A percentile compares a stretch with the other conserved stretches of the same genome.
Evolutionary conservation across 1,139 yeast genomes (phyloP).

Genomic region (Spencermartinsiella ligniputridi): DNA sequence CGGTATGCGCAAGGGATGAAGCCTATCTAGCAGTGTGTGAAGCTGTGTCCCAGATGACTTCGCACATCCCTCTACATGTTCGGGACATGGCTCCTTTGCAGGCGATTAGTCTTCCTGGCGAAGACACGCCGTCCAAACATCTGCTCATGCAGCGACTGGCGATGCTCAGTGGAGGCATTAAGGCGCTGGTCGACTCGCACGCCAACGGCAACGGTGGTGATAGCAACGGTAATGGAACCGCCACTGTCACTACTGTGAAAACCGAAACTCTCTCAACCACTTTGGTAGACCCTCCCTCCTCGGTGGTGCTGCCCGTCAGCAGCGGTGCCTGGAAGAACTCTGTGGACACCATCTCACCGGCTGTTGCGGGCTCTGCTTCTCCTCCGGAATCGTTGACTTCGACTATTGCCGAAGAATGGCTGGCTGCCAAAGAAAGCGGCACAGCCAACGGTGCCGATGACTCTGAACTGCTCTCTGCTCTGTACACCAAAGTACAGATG

Average conservation of each 20-base stretch:
- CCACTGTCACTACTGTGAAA: neutral
- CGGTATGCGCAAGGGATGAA: conserved; percentile 14
- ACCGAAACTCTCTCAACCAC: neutral
- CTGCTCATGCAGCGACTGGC: conserved; percentile 17
- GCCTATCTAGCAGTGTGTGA: conserved; percentile 21
- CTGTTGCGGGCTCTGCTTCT: neutral
- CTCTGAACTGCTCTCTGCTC: conserved; percentile 8
- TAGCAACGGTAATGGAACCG: neutral
- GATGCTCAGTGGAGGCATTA: conserved; percentile 11
- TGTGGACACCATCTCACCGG: neutral
- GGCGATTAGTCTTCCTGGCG: conserved; percentile 17
- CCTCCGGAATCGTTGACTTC: conserved; percentile 1
- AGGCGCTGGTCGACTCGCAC: conserved; percentile 11
- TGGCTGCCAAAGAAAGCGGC: neutral
- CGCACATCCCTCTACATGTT: conserved; percentile 4
- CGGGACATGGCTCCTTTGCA: conserved; percentile 4
- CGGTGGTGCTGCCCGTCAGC: no score
- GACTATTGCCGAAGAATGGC: neutral
- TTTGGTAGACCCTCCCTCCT: neutral
- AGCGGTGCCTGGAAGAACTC: no score
- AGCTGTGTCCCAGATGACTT: conserved; percentile 9
- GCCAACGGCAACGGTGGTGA: neutral
- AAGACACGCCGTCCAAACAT: conserved; percentile 23
- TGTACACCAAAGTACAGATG: conserved; percentile 33
- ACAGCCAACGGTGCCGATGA: neutral